A percentile compares a stretch with the other conserved stretches of the same genome.
These are phyloP conservation scores for Carex kokanica DNA, from an alignment of 176 grass and related monocot genomes.

Conservation along the genomic window DNA sequence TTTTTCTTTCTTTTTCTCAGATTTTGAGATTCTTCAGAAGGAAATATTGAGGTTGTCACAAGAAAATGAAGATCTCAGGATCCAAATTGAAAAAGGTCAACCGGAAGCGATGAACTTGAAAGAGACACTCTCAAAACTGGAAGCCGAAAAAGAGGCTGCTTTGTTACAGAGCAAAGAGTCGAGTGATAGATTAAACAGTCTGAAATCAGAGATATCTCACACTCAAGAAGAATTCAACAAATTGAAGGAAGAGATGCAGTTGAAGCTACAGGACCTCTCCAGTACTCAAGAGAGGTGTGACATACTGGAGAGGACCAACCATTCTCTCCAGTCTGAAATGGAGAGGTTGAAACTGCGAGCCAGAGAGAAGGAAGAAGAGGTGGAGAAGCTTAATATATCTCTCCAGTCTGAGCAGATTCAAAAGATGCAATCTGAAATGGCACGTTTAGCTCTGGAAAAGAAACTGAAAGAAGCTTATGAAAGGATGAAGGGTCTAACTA, in stretches of 20 bases:
- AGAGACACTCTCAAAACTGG: slow-evolving; percentile 50
- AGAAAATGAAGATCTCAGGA: slow-evolving; percentile 91
- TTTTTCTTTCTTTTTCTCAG: slow-evolving; percentile 8
- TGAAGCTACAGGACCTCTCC: slow-evolving; percentile 44
- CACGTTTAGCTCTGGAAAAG: slow-evolving; percentile 59
- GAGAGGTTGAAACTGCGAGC: slow-evolving; percentile 54
- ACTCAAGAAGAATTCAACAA: slow-evolving; percentile 80
- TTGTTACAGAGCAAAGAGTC: slow-evolving; percentile 64
- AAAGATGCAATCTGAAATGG: slow-evolving; percentile 75
- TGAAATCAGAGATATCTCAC: slow-evolving; percentile 63
- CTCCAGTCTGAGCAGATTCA: slow-evolving; percentile 73
- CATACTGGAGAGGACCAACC: slow-evolving; percentile 56
- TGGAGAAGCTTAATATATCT: slow-evolving; percentile 67
- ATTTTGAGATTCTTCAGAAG: slow-evolving; percentile 62
- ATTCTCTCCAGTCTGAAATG: slow-evolving; percentile 54
- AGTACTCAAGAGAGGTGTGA: slow-evolving; percentile 50
- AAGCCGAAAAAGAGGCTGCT: slow-evolving; percentile 56
- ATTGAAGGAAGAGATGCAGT: slow-evolving; percentile 73
- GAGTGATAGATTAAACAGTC: slow-evolving; percentile 41
- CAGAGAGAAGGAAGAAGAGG: slow-evolving; percentile 59
- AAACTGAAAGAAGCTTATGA: slow-evolving; percentile 55
- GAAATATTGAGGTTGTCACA: slow-evolving; percentile 68
- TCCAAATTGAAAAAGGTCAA: slow-evolving; percentile 47
- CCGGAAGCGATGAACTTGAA: slow-evolving; percentile 52
- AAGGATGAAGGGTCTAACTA: slow-evolving; percentile 53